These are phyloP conservation scores for Sisymbrium altissimum DNA, from an alignment of 345 rosid genomes.

Conservation along the genomic window DNA sequence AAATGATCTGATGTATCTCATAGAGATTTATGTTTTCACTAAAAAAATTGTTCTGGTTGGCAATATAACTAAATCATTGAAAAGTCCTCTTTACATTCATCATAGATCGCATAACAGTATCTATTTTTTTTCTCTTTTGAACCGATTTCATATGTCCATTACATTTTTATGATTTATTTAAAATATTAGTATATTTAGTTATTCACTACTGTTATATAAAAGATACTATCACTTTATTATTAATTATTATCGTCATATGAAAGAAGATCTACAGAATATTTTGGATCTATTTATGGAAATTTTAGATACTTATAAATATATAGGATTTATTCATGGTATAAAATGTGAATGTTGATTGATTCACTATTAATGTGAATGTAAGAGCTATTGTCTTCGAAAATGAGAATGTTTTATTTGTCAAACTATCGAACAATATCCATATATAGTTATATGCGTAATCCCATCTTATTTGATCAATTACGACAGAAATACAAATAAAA, in stretches of 20 bases:
- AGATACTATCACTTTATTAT: neutral
- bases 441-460: no score
- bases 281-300: neutral
- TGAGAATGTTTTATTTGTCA: no score
- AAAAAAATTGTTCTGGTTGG: neutral
- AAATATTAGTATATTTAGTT: neutral
- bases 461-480: no score
- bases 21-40: neutral
- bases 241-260: neutral
- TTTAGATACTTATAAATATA: neutral
- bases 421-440: no score
- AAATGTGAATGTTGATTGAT: neutral
- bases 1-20: neutral
- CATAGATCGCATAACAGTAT: neutral
- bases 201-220: neutral
- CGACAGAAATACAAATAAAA: neutral
- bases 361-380: neutral
- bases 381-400: no score
- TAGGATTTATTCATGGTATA: neutral
- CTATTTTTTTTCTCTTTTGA: neutral
- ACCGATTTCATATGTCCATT: neutral
- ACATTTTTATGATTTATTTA: neutral
- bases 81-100: neutral
- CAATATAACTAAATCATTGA: neutral
- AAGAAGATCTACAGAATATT: neutral